Base-by-base conservation (phyloP, 1,284 basidiomycete genomes). In the Cryptococcus sp. region DNA sequence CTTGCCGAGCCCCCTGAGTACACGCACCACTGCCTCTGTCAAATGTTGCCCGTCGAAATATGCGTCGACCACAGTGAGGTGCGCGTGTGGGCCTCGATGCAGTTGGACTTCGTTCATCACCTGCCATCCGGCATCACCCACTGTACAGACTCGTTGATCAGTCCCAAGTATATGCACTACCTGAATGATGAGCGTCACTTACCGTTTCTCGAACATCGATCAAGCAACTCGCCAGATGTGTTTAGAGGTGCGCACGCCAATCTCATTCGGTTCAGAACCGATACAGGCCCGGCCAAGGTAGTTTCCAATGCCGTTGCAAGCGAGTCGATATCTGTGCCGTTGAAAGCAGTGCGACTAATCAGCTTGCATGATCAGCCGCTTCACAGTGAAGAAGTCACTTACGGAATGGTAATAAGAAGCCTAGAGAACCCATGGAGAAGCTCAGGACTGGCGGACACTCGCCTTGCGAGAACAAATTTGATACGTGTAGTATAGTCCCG, bases 101-200 rank as follows among this genome's bases (percentile, higher is more conserved):
- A 98, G 81, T 11, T 92, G 87, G 54, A 98, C 87, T 78, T 98
- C 95, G 72, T 98, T 98, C 92, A 98, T 95, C 38, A 96, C 92
- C 77, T 97, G 93, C 86, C 91, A 91, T 62, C 89, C 93, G 86
- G 68, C 59, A 15, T 64, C 58, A 22, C 68, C 64, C 7, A 73
- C 70, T 73, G 47, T 2, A 5, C 29, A 22, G 43, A 11, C 49
- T 40, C 41, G 56, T 44, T 48, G 26, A 5, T 34, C 29, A 34
- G 29, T 10, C 29, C 8, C 29, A 10, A 5, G n/a, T 34, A 5
- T 10, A 13, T 34, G 29, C 2, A 34, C 22, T 20, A 37, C 25
- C 17, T 46, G 17, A 43, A 3, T 16, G 43, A 39, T 19, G 20
- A 1, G 19, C 20, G 22, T 5, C 34, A 61, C 67, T 29, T 40